These are phyloP conservation scores for Ustanciosporium gigantosporum DNA, from an alignment of 1,284 basidiomycete species.

Conservation along the genomic window DNA sequence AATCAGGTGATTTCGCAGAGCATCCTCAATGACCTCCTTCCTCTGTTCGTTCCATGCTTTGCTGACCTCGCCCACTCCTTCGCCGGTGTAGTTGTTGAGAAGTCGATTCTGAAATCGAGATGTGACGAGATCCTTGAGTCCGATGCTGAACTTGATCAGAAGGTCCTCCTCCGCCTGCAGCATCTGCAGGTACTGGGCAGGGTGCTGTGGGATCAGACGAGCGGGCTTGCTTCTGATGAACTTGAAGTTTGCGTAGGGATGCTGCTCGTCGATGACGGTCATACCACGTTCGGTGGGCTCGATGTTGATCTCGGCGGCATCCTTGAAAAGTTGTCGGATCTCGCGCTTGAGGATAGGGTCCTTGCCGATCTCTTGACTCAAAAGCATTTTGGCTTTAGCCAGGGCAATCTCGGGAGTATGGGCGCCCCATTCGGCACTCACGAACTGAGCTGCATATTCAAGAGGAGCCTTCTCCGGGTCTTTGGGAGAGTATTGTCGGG, in stretches of 20 bases:
- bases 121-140: conserved; percentile 63
- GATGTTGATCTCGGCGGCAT: conserved; percentile 78
- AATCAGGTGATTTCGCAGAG: conserved; percentile 77
- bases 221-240: conserved; percentile 84
- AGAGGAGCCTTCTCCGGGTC: conserved; percentile 59
- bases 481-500: conserved; percentile 69
- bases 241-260: conserved; percentile 93
- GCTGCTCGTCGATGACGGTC: conserved; percentile 83
- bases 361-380: conserved; percentile 87
- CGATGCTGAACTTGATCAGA: conserved; percentile 77
- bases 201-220: conserved; percentile 66
- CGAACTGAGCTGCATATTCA: conserved; percentile 56
- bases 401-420: conserved; percentile 42
- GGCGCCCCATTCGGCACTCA: conserved; percentile 34
- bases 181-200: conserved; percentile 84
- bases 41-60: conserved; percentile 92
- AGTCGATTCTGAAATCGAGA: conserved; percentile 63
- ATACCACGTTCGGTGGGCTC: conserved; percentile 89
- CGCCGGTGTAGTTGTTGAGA: conserved; percentile 80
- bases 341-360: conserved; percentile 85
- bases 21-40: conserved; percentile 75
- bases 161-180: conserved; percentile 86
- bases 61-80: conserved; percentile 80
- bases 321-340: conserved; percentile 77
- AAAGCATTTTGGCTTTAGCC: conserved; percentile 73